Conservation (phyloP, 768 basidiomycete species). For the Epithele typhae region DNA sequence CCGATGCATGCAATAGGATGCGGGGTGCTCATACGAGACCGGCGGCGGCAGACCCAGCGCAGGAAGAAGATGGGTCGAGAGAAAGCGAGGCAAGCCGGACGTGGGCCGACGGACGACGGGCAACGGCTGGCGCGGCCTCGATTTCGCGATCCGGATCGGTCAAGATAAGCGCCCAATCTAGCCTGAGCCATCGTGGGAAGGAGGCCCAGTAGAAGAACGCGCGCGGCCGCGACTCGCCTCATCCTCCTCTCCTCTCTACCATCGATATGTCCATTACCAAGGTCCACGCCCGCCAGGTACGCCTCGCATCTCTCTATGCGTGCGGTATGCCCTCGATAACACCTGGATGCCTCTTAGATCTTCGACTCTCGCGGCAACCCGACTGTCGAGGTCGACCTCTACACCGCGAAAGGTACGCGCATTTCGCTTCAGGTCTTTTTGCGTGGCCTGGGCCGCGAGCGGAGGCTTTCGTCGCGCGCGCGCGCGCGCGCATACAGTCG, state of each 20-base stretch:
- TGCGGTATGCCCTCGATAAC: constrained; percentile 47
- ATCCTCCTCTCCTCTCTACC: constrained; percentile 16
- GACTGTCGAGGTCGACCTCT: constrained; percentile 90
- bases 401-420: constrained; percentile 76
- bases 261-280: constrained; percentile 86
- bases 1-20: no score
- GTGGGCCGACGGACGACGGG: no score
- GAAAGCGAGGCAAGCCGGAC: no score
- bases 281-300: constrained; percentile 89
- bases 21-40: no score
- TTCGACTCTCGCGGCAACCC: constrained; percentile 99
- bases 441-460: not conserved
- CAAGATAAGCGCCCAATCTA: constrained; percentile 7
- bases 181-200: constrained; percentile 30
- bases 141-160: no score
- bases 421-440: constrained; percentile 3
- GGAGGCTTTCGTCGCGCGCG: not conserved
- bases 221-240: constrained; percentile 15
- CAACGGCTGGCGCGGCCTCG: no score
- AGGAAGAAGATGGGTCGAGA: no score
- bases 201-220: constrained; percentile 9
- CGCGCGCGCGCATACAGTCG: not conserved
- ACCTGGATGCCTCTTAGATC: constrained; percentile 68
- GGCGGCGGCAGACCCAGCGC: no score
- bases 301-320: not conserved